phyloP scores from a whole-genome alignment of 495 filamentous ascomycete species.

The Hypoxylon lienhwacheense region DNA sequence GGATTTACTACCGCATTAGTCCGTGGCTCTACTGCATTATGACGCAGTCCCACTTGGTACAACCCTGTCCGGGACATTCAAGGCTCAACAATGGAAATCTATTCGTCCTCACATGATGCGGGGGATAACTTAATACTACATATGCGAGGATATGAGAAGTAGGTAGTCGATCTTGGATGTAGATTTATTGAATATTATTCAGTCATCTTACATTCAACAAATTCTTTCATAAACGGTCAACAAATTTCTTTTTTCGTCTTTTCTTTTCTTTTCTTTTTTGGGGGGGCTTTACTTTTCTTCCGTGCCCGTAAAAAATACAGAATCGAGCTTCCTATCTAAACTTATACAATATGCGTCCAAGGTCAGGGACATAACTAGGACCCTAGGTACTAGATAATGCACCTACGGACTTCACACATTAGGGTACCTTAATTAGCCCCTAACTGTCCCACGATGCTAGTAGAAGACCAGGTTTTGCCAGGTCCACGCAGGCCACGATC shows the following conservation, averaged over 20 bases:
- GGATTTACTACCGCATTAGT: conserved; percentile 6
- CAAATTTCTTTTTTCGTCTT: conserved; percentile 8
- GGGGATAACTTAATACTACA: conserved; percentile 15
- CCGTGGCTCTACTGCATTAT: conserved; percentile 23
- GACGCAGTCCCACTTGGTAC: conserved; percentile 27
- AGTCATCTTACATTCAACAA: conserved; percentile 20
- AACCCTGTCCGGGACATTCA: conserved; percentile 12
- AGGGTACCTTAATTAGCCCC: no score
- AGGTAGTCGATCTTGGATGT: conserved; percentile 19
- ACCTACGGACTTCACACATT: no score
- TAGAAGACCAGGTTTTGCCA: conserved; percentile 7
- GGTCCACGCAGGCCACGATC: conserved; percentile 21
- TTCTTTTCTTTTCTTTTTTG: no score
- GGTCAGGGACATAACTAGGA: no score
- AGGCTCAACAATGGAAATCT: conserved; percentile 9
- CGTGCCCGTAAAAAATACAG: no score
- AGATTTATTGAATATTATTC: not conserved
- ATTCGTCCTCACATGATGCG: conserved; percentile 20
- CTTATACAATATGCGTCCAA: no score
- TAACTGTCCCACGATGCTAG: conserved; percentile 15
- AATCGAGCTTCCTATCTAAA: no score
- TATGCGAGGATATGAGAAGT: no score
- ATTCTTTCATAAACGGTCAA: conserved; percentile 16
- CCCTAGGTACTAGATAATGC: no score
- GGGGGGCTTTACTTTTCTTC: no score